phyloP scores from a whole-genome alignment of 208 protist species.

The Trypanosoma cruzi region DNA sequence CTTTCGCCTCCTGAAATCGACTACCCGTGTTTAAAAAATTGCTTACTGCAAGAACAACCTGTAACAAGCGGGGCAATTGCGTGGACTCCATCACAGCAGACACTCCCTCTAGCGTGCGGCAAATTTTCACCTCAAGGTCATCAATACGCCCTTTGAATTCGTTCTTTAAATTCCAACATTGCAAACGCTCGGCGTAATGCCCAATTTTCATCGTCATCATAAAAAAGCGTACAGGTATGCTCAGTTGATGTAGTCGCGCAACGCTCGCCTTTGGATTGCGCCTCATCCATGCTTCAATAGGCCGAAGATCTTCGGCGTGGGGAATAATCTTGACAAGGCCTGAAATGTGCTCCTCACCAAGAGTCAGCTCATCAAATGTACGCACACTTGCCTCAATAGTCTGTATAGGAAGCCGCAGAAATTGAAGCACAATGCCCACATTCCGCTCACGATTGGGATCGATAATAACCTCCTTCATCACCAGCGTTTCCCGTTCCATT shows the following conservation, averaged over 20 bases:
- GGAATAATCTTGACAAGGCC: constrained; percentile 75
- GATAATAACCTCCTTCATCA: constrained; percentile 31
- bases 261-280: constrained; percentile 37
- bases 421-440: constrained; percentile 76
- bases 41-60: constrained; percentile 58
- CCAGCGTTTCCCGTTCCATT: constrained; percentile 18
- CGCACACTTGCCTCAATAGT: constrained; percentile 72
- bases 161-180: constrained; percentile 73
- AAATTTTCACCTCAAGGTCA: constrained; percentile 60
- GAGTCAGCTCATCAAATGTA: constrained; percentile 74
- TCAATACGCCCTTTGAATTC: constrained; percentile 51
- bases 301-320: constrained; percentile 49
- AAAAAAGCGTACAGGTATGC: constrained; percentile 63
- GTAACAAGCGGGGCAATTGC: constrained; percentile 58
- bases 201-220: constrained; percentile 76
- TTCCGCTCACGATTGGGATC: constrained; percentile 64
- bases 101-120: constrained; percentile 35
- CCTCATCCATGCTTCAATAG: constrained; percentile 40
- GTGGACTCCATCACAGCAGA: constrained; percentile 43
- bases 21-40: constrained; percentile 86
- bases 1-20: constrained; percentile 65
- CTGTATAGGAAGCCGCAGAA: constrained; percentile 77
- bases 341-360: constrained; percentile 66
- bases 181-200: constrained; percentile 66
- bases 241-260: constrained; percentile 51